Evolutionary conservation across 495 filamentous ascomycete genomes (phyloP).

Genomic region (Bacidia gigantensis): DNA sequence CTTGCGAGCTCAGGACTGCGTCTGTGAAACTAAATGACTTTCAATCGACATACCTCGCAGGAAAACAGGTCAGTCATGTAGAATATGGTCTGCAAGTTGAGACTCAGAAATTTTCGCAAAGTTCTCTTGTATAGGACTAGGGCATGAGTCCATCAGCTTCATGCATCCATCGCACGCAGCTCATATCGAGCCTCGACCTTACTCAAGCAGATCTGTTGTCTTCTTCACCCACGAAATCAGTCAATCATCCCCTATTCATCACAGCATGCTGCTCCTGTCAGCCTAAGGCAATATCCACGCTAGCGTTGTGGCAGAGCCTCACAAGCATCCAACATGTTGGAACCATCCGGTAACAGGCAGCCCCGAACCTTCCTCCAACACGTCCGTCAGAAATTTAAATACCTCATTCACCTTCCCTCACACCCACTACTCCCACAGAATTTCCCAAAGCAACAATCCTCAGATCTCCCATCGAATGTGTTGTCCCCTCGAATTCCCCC

Average conservation of each 20-base stretch:
- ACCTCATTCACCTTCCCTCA: neutral
- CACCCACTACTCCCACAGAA: neutral
- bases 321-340: neutral
- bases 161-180: no score
- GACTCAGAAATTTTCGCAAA: no score
- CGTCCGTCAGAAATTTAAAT: neutral
- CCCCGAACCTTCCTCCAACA: neutral
- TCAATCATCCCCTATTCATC: neutral
- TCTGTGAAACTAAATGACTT: no score
- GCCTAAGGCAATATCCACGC: neutral
- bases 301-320: neutral
- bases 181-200: no score
- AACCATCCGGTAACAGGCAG: neutral
- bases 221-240: neutral
- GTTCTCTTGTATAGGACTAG: no score
- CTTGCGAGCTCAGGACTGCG: no score
- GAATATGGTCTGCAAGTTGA: no score
- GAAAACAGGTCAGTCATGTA: no score
- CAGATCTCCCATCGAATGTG: neutral
- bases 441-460: neutral
- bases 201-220: no score
- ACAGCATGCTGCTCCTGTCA: neutral
- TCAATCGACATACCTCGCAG: no score
- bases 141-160: no score
- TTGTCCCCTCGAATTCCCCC: neutral